Evolutionary conservation across 768 basidiomycete genomes (phyloP).

Genomic region (Leccinum disarticulatum): DNA sequence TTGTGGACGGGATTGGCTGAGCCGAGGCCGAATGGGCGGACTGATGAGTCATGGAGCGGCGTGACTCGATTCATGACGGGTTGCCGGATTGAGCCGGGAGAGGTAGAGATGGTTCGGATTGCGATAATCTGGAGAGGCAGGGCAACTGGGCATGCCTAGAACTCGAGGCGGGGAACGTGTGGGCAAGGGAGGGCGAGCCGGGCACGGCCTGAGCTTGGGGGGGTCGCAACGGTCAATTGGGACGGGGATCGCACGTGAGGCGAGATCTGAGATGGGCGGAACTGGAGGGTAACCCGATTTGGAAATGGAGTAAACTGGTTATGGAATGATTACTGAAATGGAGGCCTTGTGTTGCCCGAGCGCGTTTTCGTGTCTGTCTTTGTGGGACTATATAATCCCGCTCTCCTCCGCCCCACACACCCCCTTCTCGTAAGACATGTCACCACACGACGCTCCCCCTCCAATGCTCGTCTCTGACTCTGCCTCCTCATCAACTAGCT

Average conservation of each 20-base stretch:
- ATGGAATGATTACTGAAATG: slow-evolving; percentile 32
- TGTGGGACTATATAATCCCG: slow-evolving; percentile 34
- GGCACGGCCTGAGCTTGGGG: slow-evolving; percentile 2
- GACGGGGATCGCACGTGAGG: slow-evolving; percentile 26
- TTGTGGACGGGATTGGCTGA: slow-evolving; percentile 1
- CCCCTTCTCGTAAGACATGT: slow-evolving; percentile 1
- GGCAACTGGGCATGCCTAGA: slow-evolving; percentile 22
- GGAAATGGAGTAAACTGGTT: slow-evolving; percentile 19
- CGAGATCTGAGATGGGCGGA: slow-evolving; percentile 31
- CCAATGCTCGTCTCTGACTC: slow-evolving; percentile 22
- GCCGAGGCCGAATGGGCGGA: slow-evolving; percentile 5
- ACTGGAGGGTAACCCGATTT: slow-evolving; percentile 15
- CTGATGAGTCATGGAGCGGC: slow-evolving; percentile 24
- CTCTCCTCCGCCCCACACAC: slow-evolving; percentile 16
- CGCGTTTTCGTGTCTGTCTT: slow-evolving; percentile 31
- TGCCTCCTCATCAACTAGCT: slow-evolving; percentile 19
- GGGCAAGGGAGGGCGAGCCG: slow-evolving; percentile 8
- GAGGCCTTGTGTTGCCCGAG: slow-evolving; percentile 23
- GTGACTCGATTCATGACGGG: neutral
- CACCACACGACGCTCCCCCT: slow-evolving; percentile 8
- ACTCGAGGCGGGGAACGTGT: slow-evolving; percentile 36
- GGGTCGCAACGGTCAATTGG: slow-evolving; percentile 3
- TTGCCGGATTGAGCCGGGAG: slow-evolving; percentile 2
- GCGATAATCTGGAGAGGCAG: slow-evolving; percentile 27
- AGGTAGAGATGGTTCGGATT: slow-evolving; percentile 18